Evolutionary conservation across 129 eudicot genomes (phyloP), one percentile per base, ranked within the genome.

Genomic region (Erigeron canadensis): DNA sequence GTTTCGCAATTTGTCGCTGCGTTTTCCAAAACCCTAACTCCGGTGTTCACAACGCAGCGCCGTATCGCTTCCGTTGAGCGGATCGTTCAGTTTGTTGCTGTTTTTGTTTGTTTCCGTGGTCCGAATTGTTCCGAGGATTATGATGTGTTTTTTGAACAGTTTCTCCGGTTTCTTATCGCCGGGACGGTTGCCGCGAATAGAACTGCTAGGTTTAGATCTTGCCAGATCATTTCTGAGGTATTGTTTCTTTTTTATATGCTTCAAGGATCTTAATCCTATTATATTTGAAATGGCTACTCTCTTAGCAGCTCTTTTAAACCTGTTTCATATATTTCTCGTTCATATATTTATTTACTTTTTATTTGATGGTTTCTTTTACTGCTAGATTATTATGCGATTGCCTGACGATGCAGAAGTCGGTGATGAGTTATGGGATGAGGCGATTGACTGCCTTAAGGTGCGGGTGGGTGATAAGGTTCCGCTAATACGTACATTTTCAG

Each of bases 141-240:
- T 2, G 91, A 89, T 69, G 82, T 46, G 0, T 93, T 95, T 53
- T 77, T 95, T 43, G 86, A 90, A 74, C 75, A 65, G 44, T 90
- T 95, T 71, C 54, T 95, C 28, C 77, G 77, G 81, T 84, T 90
- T 67, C 87, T 95, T 53, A 79, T 90, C 8, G 55, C 39, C 42
- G 95, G 94, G 2, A 80, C 87, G 12, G 7, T 19, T 58, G 86
- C 99, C n/a, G 89, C 96, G 0, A 80, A 79, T 50, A 90, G 86
- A 76, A 90, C 89, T 39, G 89, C 87, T 4, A 83, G 99, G 78
- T 88, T 86, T 75, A 84, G 97, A 86, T 88, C 97, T 54, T 95
- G 99, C 42, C 99, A 95, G 86, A 81, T 95, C 4, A 85, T 88
- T 45, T 87, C 99, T n/a, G 99, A 95, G 99, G 99, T 90, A 73